Conservation (phyloP, 2,329 filamentous ascomycete genomes). For the Metarhizium rileyi region DNA sequence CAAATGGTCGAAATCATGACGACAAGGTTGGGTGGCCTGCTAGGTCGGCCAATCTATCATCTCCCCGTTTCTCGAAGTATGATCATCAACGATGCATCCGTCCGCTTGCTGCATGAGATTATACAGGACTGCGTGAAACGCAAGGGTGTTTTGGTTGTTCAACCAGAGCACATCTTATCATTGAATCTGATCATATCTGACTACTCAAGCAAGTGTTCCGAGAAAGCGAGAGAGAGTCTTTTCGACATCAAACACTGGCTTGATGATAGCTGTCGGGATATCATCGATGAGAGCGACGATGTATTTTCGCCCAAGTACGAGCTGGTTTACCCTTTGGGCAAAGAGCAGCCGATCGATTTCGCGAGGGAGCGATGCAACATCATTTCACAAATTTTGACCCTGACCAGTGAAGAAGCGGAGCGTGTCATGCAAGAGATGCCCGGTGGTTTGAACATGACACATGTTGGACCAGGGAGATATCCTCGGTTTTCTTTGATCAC, state of each 20-base stretch:
- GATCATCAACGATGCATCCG: background rate
- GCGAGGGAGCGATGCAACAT: background rate
- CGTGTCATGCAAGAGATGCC: background rate
- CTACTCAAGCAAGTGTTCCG: conserved; percentile 20
- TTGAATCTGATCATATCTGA: conserved; percentile 51
- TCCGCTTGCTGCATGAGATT: background rate
- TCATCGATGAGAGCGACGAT: conserved; percentile 55
- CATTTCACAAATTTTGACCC: background rate
- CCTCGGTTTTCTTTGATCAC: background rate
- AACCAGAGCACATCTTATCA: conserved; percentile 53
- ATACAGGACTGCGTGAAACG: background rate
- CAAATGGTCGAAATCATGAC: background rate
- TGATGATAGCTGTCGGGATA: conserved; percentile 32
- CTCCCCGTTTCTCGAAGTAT: background rate
- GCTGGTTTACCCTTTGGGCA: conserved; percentile 51
- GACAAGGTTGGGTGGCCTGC: background rate
- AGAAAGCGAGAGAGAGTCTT: conserved; percentile 14
- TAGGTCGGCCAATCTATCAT: background rate
- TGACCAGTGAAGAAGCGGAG: background rate
- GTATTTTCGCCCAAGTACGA: conserved; percentile 49
- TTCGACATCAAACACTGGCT: conserved; percentile 31
- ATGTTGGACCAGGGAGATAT: background rate
- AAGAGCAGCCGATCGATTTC: conserved; percentile 34
- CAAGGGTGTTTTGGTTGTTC: conserved; percentile 43
- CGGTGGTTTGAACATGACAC: background rate